These are phyloP conservation scores for Dianthus caryophyllus DNA, from an alignment of 148 eudicot species.

Conservation along the genomic window DNA sequence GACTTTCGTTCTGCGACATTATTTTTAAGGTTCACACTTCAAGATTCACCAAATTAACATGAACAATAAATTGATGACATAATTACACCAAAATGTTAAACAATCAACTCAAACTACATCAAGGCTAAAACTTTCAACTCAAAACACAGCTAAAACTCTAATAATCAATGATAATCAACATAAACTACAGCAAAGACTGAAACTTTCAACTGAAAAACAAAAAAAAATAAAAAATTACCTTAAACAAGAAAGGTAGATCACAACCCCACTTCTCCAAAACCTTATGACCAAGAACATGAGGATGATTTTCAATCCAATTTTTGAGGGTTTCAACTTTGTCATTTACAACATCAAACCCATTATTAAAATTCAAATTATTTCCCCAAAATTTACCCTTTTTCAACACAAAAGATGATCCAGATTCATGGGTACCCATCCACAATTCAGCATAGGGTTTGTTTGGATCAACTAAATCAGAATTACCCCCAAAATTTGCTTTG, in stretches of 20 bases:
- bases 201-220: not conserved
- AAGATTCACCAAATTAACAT: not conserved
- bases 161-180: not conserved
- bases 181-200: too few species aligned
- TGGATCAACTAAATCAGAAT: constrained; percentile 31
- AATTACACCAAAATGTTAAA: not conserved
- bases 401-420: constrained; percentile 70
- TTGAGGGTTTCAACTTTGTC: constrained; percentile 39
- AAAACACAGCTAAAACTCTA: not conserved
- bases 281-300: constrained; percentile 61
- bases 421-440: constrained; percentile 98
- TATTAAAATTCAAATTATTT: constrained; percentile 13
- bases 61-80: not conserved
- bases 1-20: not conserved
- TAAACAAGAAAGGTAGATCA: constrained; percentile 84
- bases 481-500: constrained; percentile 40
- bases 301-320: constrained; percentile 66
- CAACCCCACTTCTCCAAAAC: constrained; percentile 60
- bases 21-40: not conserved
- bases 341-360: constrained; percentile 9
- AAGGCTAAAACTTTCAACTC: not conserved
- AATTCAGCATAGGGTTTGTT: constrained; percentile 70
- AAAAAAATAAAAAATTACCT: constrained; percentile 38
- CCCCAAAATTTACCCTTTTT: constrained; percentile 15
- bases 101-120: constrained; percentile 14